Base-by-base conservation (phyloP, 352 stramenopile genomes). In the Albugo laibachii region DNA sequence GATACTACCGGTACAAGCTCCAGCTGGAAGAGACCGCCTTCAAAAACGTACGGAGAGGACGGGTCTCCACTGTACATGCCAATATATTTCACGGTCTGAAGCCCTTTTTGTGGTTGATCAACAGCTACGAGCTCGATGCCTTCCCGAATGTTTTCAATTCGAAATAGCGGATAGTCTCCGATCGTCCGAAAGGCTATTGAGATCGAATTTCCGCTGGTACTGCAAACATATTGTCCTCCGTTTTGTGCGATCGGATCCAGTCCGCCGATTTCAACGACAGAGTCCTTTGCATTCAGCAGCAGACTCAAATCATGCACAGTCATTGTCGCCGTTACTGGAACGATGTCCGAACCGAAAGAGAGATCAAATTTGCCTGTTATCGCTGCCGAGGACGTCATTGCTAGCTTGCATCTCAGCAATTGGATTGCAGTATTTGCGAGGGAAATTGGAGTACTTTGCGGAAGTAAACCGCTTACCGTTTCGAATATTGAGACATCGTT, bases 1-100 rank as follows among this genome's bases (percentile, higher is more conserved):
- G 81, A 83, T 12, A 87, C 50, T 13, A 69, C 78, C 2, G 93
- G 93, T 0, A 73, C 84, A 14, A 95, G 82, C 4, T 59, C 64
- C 18, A 96, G 61, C 31, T 72, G 61, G 59, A 94, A 95, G 1
- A 89, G 59, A 0, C 86, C 89, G 24, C 24, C 24, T 31, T 31
- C 3, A 8, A 31, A 8, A 31, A 31, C 3, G 8, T 31, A n/a
- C 35, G 40, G 2, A 47, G 12, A 47, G 20, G 47, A 15, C 19
- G 20, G 47, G 15, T 52, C 18, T 24, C 50, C 48, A 0, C 53
- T 53, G 24, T 31, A 31, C 24, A 10, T 31, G 0, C 65, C 72
- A 53, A 83, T 57, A 52, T 89, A 94, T 18, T 65, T 54, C 8
- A 97, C 68, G 1, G 58, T 56, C 21, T 79, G 54, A 5, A 95